phyloP scores from a whole-genome alignment of 176 grass and related monocot genomes.

The Dactylis glomerata region DNA sequence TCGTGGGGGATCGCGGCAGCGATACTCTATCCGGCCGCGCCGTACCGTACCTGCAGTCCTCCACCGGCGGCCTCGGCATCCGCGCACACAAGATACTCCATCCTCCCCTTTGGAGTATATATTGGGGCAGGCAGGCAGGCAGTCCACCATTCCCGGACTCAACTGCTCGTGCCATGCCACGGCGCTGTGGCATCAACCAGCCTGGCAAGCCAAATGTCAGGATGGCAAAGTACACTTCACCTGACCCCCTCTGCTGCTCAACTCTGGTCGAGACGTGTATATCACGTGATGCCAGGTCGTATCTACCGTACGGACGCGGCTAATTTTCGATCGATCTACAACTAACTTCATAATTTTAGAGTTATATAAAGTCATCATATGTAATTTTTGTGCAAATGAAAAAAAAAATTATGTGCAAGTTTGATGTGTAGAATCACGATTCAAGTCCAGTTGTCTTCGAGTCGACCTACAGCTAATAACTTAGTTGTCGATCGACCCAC shows the following conservation, averaged over 20 bases:
- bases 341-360: too few relatives aligned
- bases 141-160: conserved; percentile 20
- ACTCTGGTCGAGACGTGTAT: too few relatives aligned
- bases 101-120: background rate
- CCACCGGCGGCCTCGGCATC: conserved; percentile 32
- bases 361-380: too few relatives aligned
- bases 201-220: conserved; percentile 36
- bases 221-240: background rate
- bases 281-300: too few relatives aligned
- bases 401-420: too few relatives aligned
- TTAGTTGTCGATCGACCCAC: too few relatives aligned
- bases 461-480: too few relatives aligned
- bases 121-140: background rate
- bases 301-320: too few relatives aligned
- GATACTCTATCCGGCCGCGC: background rate
- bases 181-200: background rate
- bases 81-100: background rate
- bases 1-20: background rate
- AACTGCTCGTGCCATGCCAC: background rate
- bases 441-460: too few relatives aligned
- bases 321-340: too few relatives aligned
- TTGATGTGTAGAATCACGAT: too few relatives aligned
- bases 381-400: too few relatives aligned
- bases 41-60: conserved; percentile 13
- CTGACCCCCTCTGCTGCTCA: conserved; percentile 20